These are phyloP conservation scores for Paragyromitra xinjiangensis DNA, from an alignment of 495 filamentous ascomycete genomes.

Conservation along the genomic window DNA sequence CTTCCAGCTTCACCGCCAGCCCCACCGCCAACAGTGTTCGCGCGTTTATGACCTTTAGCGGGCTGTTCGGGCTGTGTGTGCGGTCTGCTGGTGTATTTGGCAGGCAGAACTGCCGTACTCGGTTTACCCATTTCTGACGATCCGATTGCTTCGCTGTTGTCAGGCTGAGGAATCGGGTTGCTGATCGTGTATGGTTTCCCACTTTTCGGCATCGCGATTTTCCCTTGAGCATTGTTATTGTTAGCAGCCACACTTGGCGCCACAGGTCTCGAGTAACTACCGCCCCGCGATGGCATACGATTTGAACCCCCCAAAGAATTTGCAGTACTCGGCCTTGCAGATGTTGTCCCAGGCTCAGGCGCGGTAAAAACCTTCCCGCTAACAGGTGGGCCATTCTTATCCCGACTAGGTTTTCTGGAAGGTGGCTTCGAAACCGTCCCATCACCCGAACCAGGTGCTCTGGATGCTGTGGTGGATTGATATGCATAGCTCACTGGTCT, in stretches of 20 bases:
- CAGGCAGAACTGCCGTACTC: slow-evolving; percentile 63
- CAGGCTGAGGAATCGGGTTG: slow-evolving; percentile 70
- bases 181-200: slow-evolving; percentile 80
- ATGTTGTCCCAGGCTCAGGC: slow-evolving; percentile 60
- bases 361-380: slow-evolving; percentile 64
- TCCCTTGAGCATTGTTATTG: slow-evolving; percentile 91
- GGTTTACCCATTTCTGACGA: slow-evolving; percentile 66
- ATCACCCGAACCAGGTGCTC: slow-evolving; percentile 38
- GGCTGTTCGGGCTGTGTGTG: slow-evolving; percentile 62
- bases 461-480: slow-evolving; percentile 30
- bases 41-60: slow-evolving; percentile 82
- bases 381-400: slow-evolving; percentile 56
- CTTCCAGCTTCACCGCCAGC: slow-evolving; percentile 81
- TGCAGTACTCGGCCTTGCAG: slow-evolving; percentile 78
- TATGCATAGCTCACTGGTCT: slow-evolving; percentile 58
- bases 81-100: slow-evolving; percentile 61
- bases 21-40: slow-evolving; percentile 85
- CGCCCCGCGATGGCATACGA: slow-evolving; percentile 73
- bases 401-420: slow-evolving; percentile 52
- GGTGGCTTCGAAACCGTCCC: slow-evolving; percentile 42
- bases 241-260: slow-evolving; percentile 82
- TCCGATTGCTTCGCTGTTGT: slow-evolving; percentile 60
- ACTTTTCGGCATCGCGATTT: slow-evolving; percentile 82
- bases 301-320: slow-evolving; percentile 73
- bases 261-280: slow-evolving; percentile 88